Evolutionary conservation across 1,139 yeast genomes (phyloP).

Genomic region (Tardiomyces digboiensis): DNA sequence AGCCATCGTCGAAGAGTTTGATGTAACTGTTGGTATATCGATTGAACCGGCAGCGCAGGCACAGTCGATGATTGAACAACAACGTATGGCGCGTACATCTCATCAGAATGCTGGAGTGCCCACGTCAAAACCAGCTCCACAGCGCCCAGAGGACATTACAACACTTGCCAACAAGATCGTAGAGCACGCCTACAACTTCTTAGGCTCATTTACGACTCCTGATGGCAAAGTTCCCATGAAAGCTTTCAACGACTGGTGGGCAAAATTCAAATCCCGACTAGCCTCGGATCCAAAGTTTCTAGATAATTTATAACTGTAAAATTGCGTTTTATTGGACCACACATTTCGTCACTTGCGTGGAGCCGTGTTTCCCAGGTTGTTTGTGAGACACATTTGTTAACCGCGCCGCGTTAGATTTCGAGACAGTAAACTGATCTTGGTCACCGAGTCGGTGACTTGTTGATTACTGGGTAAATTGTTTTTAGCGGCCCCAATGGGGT

Average conservation of each 20-base stretch:
- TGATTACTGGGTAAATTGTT: background rate
- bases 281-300: slow-evolving; percentile 76
- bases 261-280: slow-evolving; percentile 66
- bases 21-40: slow-evolving; percentile 73
- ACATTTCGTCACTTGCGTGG: too few relatives aligned
- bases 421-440: background rate
- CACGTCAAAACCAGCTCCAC: slow-evolving; percentile 10
- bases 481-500: background rate
- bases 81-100: slow-evolving; percentile 17
- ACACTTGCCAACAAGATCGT: slow-evolving; percentile 77
- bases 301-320: slow-evolving; percentile 37
- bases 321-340: too few relatives aligned
- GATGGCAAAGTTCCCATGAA: slow-evolving; percentile 80
- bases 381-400: too few relatives aligned
- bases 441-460: background rate
- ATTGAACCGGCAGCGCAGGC: slow-evolving; percentile 68
- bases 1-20: slow-evolving; percentile 16
- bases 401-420: too few relatives aligned
- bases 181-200: slow-evolving; percentile 81
- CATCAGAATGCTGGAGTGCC: too few relatives aligned
- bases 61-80: slow-evolving; percentile 36
- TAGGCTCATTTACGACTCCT: slow-evolving; percentile 73
- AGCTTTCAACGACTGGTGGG: slow-evolving; percentile 96
- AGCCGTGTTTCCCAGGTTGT: too few relatives aligned
- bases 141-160: slow-evolving; percentile 28